Base-by-base conservation (phyloP, 208 protist species). In the Leishmania guyanensis region DNA sequence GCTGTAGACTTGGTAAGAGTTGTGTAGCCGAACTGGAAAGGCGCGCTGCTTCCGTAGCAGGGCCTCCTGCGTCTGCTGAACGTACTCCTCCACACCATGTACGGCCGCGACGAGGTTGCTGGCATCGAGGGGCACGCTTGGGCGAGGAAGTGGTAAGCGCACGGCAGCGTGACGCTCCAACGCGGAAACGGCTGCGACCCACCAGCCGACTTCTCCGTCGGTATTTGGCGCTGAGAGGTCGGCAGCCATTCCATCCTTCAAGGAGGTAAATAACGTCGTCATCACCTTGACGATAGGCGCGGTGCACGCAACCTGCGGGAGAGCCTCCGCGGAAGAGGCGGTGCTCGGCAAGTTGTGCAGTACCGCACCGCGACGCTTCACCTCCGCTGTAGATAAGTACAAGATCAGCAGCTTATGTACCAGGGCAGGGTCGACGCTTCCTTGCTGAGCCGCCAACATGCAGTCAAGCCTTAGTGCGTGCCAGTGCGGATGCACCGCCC, bases 261-360 rank as follows among this genome's bases (percentile, higher is more conserved):
- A 16, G 8, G 39, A 22, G 54, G 81, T n/a, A 79, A 80, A 29
- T 53, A 86, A 65, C 51, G 86, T 72, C 6, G 50, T 48, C 14
- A 90, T 76, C 26, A 87, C 80, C 80, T 87, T 88, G 60, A 89
- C 78, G 46, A 90, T 75, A 0, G 88, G 88, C 5, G 79, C 54
- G 10, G 79, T 56, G 65, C 73, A 72, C 16, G 64, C 53, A 50
- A 72, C 46, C 53, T 17, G 75, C 26, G 71, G 26, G 0, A 93
- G 77, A 6, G 75, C 62, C n/a, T 88, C 72, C 53, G 86, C 86
- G 66, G 90, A 85, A 2, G 54, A 75, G 10, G 66, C 50, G 10
- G 81, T 90, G 33, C 84, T 83, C 2, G 95, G 95, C 43, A 96
- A 69, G 78, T 97, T 96, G 43, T 91, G 78, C 81, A 98, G 84